Conservation (phyloP, 257 asterid species). For the Misopates orontium region DNA sequence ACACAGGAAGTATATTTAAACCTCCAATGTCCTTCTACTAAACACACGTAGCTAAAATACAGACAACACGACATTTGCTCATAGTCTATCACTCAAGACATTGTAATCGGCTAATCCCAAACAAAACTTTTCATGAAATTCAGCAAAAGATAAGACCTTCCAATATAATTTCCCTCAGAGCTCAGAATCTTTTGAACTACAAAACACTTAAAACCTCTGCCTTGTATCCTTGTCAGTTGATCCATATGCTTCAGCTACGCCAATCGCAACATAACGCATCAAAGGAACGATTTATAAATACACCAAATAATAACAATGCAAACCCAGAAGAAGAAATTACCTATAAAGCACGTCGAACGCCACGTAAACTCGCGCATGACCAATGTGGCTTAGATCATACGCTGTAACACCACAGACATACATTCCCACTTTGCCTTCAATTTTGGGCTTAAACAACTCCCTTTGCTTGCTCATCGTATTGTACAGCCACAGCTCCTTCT, state of each 20-base stretch:
- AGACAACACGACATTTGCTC: no score
- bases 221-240: not conserved
- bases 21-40: no score
- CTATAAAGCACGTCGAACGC: conserved; percentile 84
- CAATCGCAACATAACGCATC: conserved; percentile 17
- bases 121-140: no score
- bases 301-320: conserved; percentile 2
- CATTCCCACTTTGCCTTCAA: conserved; percentile 84
- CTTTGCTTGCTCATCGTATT: conserved; percentile 79
- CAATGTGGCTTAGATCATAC: conserved; percentile 96
- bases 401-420: conserved; percentile 97
- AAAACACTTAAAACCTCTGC: not conserved
- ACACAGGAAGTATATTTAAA: no score
- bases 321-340: no score
- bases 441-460: conserved; percentile 75
- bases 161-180: not conserved
- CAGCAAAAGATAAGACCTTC: not conserved
- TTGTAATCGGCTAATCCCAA: no score
- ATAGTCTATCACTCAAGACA: no score
- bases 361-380: conserved; percentile 96
- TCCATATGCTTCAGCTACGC: not conserved
- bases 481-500: conserved; percentile 71
- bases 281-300: not conserved
- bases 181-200: not conserved
- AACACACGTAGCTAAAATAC: no score